Percentiles rank a stretch among this genome's conserved stretches.
Evolutionary conservation across 306 rosid genomes (phyloP).

Genomic region (Vigna trinervia): DNA sequence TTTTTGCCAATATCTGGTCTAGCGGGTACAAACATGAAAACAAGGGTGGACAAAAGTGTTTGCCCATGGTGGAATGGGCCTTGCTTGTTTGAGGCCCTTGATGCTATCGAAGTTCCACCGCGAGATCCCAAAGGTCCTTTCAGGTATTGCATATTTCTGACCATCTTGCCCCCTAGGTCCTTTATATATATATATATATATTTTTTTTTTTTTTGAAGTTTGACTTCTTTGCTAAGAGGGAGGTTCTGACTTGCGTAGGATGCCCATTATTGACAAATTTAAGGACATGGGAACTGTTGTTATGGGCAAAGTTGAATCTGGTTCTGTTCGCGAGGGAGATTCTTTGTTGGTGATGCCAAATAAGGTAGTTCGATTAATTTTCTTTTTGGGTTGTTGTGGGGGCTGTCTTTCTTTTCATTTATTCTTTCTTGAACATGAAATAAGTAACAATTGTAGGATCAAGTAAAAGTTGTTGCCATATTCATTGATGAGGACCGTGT

Average conservation of each 20-base stretch:
- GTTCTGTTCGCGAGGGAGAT: slow-evolving; percentile 80
- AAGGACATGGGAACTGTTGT: slow-evolving; percentile 97
- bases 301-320: slow-evolving; percentile 99
- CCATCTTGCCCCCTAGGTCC: neutral
- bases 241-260: slow-evolving; percentile 59
- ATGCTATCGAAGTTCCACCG: slow-evolving; percentile 67
- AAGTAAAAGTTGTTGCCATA: slow-evolving; percentile 74
- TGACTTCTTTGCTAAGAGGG: slow-evolving; percentile 3
- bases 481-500: slow-evolving; percentile 75
- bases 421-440: neutral
- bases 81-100: slow-evolving; percentile 94
- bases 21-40: slow-evolving; percentile 69
- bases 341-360: slow-evolving; percentile 90
- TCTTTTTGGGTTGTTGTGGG: neutral
- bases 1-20: slow-evolving; percentile 96
- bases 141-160: slow-evolving; percentile 61
- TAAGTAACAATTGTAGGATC: slow-evolving; percentile 64
- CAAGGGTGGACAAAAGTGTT: slow-evolving; percentile 66
- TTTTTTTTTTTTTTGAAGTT: slow-evolving; percentile 7
- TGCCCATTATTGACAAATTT: slow-evolving; percentile 92
- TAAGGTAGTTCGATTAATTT: slow-evolving; percentile 59
- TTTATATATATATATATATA: neutral
- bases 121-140: slow-evolving; percentile 91
- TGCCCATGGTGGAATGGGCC: slow-evolving; percentile 97
- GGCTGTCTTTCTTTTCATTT: neutral